Evolutionary conservation across 495 filamentous ascomycete genomes (phyloP), one percentile per base, ranked within the genome.

Genomic region (Parachaetomium inaequale): DNA sequence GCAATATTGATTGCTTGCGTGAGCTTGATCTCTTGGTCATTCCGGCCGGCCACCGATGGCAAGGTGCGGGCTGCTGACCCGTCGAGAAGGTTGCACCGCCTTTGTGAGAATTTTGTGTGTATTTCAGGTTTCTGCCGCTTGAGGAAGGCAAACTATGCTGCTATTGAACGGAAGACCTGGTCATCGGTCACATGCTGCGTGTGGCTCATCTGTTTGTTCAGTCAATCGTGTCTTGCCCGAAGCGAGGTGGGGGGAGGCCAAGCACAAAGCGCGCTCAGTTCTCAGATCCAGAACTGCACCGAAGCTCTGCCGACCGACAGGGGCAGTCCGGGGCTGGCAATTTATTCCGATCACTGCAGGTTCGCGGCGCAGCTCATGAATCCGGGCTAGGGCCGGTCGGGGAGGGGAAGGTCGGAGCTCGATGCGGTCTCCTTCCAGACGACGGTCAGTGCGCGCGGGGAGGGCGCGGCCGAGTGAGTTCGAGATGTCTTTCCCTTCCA

Each of bases 1-100:
- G 65, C 34, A 68, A 66, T 68, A 70, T 70, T 70, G 68, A 60
- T 54, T 63, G 55, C 54, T 38, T 58, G 25, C 50, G 23, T 25
- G 42, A 34, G 40, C 42, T 49, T 28, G n/a, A 36, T 38, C 23
- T 38, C 23, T 23, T 28, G 56, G 42, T 47, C 25, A 17, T 32
- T 46, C 43, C 45, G 42, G 42, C 53, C 5, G 29, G 4, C 32
- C 56, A 51, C 15, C 34, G 56, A 50, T 51, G 56, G 31, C 45
- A 50, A 59, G 45, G 46, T 59, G 56, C 45, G 15, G 4, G 56
- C 8, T n/a, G 23, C 23, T 40, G 40, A 25, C 55, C 58, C 25
- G 19, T 60, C 14, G 46, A 11, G n/a, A 15, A 14, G 32, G 47
- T 60, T 43, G 25, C 58, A 53, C 58, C 15, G 46, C 57, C 12